Percentiles rank a stretch among this genome's conserved stretches.
phyloP scores from a whole-genome alignment of 495 filamentous ascomycete species.

The Recurvomyces mirabilis region DNA sequence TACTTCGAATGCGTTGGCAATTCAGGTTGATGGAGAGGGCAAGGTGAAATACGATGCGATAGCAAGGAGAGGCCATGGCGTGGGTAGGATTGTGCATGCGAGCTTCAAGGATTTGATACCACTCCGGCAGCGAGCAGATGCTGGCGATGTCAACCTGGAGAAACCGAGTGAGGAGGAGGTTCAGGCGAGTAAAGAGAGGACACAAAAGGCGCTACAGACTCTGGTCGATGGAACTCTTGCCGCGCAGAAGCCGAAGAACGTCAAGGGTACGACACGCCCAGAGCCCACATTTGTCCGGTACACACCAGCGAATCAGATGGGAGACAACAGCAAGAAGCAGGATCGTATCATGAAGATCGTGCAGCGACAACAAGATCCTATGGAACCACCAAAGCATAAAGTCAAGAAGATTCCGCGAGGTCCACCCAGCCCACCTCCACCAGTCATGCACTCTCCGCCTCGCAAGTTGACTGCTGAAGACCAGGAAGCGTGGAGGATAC shows the following conservation, averaged over 20 bases:
- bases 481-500: constrained; percentile 93
- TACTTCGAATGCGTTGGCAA: constrained; percentile 74
- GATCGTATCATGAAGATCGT: constrained; percentile 98
- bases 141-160: constrained; percentile 83
- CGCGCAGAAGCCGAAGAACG: constrained; percentile 91
- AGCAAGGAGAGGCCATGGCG: constrained; percentile 76
- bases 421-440: constrained; percentile 83
- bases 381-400: constrained; percentile 98
- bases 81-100: constrained; percentile 76
- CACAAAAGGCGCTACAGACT: constrained; percentile 67
- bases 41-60: constrained; percentile 97
- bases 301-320: constrained; percentile 95
- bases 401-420: constrained; percentile 96
- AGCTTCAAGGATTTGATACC: constrained; percentile 97
- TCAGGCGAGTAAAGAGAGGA: constrained; percentile 69
- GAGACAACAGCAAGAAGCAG: constrained; percentile 73
- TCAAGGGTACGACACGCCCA: constrained; percentile 61
- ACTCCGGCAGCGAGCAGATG: constrained; percentile 82
- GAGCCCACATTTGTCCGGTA: constrained; percentile 94
- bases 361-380: constrained; percentile 84
- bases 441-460: constrained; percentile 90
- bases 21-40: constrained; percentile 82
- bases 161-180: constrained; percentile 79
- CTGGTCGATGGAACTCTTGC: constrained; percentile 78
- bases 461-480: constrained; percentile 93